Conservation (phyloP, 306 rosid genomes). For the Mimosa bimucronata region DNA sequence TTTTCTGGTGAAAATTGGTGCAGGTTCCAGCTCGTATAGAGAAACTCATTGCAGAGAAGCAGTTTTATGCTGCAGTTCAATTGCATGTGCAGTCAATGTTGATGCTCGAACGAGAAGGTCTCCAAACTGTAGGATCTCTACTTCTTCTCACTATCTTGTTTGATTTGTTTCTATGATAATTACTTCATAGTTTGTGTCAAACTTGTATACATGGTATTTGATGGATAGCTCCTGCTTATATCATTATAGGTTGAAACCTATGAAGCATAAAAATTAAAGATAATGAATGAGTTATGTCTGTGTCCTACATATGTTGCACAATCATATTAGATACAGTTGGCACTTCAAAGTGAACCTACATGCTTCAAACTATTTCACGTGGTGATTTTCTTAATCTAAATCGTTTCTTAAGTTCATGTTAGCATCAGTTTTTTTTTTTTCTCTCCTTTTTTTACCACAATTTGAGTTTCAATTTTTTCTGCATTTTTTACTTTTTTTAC, state of each 20-base stretch:
- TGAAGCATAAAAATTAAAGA: background rate
- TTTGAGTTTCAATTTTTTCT: background rate
- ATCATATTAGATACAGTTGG: background rate
- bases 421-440: background rate
- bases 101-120: conserved; percentile 96
- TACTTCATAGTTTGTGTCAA: conserved; percentile 27
- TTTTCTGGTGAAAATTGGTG: conserved; percentile 37
- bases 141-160: conserved; percentile 28
- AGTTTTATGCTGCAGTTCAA: conserved; percentile 96
- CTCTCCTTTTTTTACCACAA: background rate
- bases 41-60: conserved; percentile 88
- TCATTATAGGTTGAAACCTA: conserved; percentile 3
- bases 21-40: conserved; percentile 98
- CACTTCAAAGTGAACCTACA: background rate
- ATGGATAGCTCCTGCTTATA: conserved; percentile 17
- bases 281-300: background rate
- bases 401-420: background rate
- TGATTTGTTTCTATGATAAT: conserved; percentile 20
- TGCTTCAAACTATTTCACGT: background rate
- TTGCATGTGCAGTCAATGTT: conserved; percentile 83
- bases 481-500: background rate
- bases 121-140: conserved; percentile 78
- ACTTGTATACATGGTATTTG: background rate
- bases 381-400: background rate
- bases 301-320: background rate